Evolutionary conservation across 192 early-diverging fungal species (phyloP).

Genomic region (Umbelopsis ramanniana): DNA sequence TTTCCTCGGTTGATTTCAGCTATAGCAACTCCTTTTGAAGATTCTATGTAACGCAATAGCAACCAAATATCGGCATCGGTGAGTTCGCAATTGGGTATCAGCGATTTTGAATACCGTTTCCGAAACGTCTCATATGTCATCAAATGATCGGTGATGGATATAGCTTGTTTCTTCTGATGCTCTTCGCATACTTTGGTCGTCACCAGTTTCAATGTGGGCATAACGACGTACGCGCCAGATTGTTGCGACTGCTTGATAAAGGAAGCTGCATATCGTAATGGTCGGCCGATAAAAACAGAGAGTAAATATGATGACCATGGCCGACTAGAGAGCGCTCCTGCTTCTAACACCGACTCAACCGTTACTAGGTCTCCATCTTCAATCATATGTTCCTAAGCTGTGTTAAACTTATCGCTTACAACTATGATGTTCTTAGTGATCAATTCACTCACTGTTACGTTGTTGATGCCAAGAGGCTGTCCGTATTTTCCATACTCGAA

Average conservation of each 20-base stretch:
- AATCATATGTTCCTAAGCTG: not conserved
- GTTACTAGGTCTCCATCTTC: conserved; percentile 21
- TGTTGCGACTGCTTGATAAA: not conserved
- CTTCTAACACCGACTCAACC: conserved; percentile 5
- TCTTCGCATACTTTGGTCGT: conserved; percentile 2
- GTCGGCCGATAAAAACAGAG: conserved; percentile 1
- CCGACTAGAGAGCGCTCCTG: not conserved
- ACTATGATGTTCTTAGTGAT: not conserved
- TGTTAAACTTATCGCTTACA: not conserved
- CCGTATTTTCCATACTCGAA: conserved; percentile 24
- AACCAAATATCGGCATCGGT: conserved; percentile 1
- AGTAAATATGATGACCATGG: conserved; percentile 13
- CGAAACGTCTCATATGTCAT: conserved; percentile 18
- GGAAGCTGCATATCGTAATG: conserved; percentile 3
- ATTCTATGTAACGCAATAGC: conserved; percentile 4
- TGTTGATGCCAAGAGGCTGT: conserved; percentile 22
- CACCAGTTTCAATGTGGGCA: not conserved
- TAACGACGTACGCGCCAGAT: not conserved
- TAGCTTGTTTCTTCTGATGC: conserved; percentile 1
- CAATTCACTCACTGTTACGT: conserved; percentile 27
- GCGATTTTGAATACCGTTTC: conserved; percentile 14
- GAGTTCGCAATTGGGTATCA: not conserved
- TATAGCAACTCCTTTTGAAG: not conserved
- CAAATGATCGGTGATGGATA: conserved; percentile 14
- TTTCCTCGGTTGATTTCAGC: not conserved